Conservation (phyloP, 768 basidiomycete genomes). For the Dacryopinax spathularia region DNA sequence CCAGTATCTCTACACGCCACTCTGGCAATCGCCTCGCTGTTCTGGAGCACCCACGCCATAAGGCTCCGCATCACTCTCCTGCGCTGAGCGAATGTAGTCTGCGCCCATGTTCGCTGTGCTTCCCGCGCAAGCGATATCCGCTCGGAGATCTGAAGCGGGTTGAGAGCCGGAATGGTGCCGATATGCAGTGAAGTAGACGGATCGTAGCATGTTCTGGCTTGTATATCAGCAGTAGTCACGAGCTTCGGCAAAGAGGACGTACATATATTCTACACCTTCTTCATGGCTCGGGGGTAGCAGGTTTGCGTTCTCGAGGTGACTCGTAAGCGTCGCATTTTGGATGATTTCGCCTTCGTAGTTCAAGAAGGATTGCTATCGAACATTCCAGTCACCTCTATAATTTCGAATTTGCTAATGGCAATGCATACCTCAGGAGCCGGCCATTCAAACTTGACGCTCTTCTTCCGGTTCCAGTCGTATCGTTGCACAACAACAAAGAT, state of each 20-base stretch:
- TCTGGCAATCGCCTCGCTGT: constrained; percentile 71
- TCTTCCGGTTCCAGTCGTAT: constrained; percentile 59
- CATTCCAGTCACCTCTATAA: constrained; percentile 8
- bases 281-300: constrained; percentile 33
- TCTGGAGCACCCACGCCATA: constrained; percentile 82
- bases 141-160: constrained; percentile 49
- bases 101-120: constrained; percentile 61
- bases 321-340: constrained; percentile 42
- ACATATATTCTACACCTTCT: background rate
- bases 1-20: constrained; percentile 90
- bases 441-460: constrained; percentile 52
- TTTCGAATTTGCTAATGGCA: constrained; percentile 14
- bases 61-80: constrained; percentile 73
- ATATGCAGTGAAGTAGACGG: constrained; percentile 79
- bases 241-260: background rate
- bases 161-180: constrained; percentile 61
- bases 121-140: constrained; percentile 52
- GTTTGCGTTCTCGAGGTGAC: constrained; percentile 44
- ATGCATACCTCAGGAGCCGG: constrained; percentile 40
- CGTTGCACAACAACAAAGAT: constrained; percentile 41
- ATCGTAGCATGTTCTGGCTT: constrained; percentile 83
- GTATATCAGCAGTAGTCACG: constrained; percentile 32
- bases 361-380: constrained; percentile 41
- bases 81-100: constrained; percentile 63
- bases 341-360: constrained; percentile 44